Conservation (phyloP, 164 flowering plant species). For the Aristolochia contorta region DNA sequence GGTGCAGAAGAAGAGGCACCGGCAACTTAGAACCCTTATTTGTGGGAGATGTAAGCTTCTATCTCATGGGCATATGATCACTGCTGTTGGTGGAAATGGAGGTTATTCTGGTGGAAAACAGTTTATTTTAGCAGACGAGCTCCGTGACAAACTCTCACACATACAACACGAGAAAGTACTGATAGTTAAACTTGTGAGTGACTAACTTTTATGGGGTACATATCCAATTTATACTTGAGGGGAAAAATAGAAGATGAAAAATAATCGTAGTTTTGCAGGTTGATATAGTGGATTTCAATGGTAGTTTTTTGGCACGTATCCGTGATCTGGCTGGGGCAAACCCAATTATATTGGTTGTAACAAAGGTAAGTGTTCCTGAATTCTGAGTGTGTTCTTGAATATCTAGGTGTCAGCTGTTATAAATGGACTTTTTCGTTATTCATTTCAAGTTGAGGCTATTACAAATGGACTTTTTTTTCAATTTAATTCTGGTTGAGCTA, state of each 20-base stretch:
- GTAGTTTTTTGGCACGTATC: constrained; percentile 86
- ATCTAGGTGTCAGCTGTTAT: no score
- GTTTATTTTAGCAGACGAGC: constrained; percentile 81
- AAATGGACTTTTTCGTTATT: neutral
- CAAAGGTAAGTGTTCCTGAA: constrained; percentile 48
- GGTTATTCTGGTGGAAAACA: constrained; percentile 95
- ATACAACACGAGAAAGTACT: constrained; percentile 72
- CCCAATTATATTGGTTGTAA: constrained; percentile 86
- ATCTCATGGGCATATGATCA: constrained; percentile 96
- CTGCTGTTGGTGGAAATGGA: constrained; percentile 98
- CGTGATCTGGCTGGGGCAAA: constrained; percentile 97
- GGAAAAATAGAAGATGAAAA: neutral
- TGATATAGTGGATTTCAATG: constrained; percentile 96
- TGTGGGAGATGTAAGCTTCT: constrained; percentile 85
- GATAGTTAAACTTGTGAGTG: constrained; percentile 75
- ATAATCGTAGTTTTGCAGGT: constrained; percentile 37
- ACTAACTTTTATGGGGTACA: neutral
- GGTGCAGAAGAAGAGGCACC: constrained; percentile 90
- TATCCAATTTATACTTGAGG: neutral
- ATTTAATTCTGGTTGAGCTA: neutral
- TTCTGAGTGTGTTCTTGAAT: no score
- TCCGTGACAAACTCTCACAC: constrained; percentile 75
- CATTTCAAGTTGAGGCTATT: neutral
- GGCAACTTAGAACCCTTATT: constrained; percentile 68
- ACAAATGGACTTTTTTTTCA: neutral